Percentiles rank a stretch among this genome's conserved stretches.
These are phyloP conservation scores for Adansonia gregorii DNA, from an alignment of 441 rosid species.

Conservation along the genomic window DNA sequence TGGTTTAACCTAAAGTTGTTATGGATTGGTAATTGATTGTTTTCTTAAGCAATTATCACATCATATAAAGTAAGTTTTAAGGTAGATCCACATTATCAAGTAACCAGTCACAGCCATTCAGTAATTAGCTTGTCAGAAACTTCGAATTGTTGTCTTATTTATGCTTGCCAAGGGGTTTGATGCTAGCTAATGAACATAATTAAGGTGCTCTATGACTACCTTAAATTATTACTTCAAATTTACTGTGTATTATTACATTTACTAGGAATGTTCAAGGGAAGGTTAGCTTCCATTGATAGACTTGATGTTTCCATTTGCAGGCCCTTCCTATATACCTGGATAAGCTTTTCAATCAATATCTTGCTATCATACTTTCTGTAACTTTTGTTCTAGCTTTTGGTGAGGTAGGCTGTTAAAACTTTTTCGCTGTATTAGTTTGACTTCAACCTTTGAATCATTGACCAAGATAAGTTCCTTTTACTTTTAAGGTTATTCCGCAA, in stretches of 20 bases:
- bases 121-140: constrained; percentile 2
- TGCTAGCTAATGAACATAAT: background rate
- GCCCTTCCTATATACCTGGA: constrained; percentile 94
- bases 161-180: background rate
- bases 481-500: constrained; percentile 91
- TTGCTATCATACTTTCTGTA: constrained; percentile 88
- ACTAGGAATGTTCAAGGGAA: background rate
- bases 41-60: background rate
- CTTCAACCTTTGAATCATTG: constrained; percentile 18
- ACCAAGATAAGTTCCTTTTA: constrained; percentile 24
- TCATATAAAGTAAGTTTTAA: background rate
- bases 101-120: background rate
- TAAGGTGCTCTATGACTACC: background rate
- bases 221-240: background rate
- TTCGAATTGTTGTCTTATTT: background rate
- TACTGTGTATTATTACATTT: background rate
- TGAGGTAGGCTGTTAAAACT: constrained; percentile 58
- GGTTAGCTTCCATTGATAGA: background rate
- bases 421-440: background rate
- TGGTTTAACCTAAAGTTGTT: background rate
- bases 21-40: background rate
- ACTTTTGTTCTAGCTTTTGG: constrained; percentile 89
- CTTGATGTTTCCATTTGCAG: constrained; percentile 45
- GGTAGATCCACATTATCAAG: background rate
- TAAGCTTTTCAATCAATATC: constrained; percentile 88